Evolutionary conservation across 2,329 filamentous ascomycete species (phyloP).

Genomic region (Aspergillus jensenii): DNA sequence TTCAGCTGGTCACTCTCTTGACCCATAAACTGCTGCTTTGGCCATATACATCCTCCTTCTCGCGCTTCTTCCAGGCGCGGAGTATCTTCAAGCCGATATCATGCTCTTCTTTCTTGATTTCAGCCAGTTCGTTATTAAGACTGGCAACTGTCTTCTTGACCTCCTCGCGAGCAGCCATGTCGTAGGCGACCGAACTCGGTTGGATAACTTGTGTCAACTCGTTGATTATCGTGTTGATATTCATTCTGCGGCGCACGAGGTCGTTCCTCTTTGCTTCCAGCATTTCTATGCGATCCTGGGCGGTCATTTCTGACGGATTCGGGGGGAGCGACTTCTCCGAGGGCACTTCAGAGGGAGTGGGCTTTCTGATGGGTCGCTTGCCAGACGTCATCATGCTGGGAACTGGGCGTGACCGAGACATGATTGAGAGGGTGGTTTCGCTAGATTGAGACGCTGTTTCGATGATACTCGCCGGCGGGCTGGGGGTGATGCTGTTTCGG

Average conservation of each 20-base stretch:
- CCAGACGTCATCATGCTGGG: conserved; percentile 29
- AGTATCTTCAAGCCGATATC: conserved; percentile 74
- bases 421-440: conserved; percentile 35
- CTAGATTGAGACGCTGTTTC: conserved; percentile 34
- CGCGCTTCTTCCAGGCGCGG: conserved; percentile 71
- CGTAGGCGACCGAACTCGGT: conserved; percentile 64
- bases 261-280: conserved; percentile 66
- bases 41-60: conserved; percentile 55
- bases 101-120: conserved; percentile 74
- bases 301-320: conserved; percentile 61
- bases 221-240: conserved; percentile 69
- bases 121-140: conserved; percentile 66
- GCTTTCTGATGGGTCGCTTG: conserved; percentile 42
- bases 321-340: conserved; percentile 43
- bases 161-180: conserved; percentile 59
- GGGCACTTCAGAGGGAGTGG: conserved; percentile 39
- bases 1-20: conserved; percentile 67
- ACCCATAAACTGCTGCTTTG: conserved; percentile 71
- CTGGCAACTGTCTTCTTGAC: conserved; percentile 65
- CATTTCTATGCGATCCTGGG: conserved; percentile 64
- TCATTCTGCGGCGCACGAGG: conserved; percentile 66
- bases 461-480: conserved; percentile 33
- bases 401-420: conserved; percentile 42
- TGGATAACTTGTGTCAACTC: conserved; percentile 80
- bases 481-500: conserved; percentile 27